phyloP scores from a whole-genome alignment of 106 monocot genomes.

The Dioscorea dumetorum region DNA sequence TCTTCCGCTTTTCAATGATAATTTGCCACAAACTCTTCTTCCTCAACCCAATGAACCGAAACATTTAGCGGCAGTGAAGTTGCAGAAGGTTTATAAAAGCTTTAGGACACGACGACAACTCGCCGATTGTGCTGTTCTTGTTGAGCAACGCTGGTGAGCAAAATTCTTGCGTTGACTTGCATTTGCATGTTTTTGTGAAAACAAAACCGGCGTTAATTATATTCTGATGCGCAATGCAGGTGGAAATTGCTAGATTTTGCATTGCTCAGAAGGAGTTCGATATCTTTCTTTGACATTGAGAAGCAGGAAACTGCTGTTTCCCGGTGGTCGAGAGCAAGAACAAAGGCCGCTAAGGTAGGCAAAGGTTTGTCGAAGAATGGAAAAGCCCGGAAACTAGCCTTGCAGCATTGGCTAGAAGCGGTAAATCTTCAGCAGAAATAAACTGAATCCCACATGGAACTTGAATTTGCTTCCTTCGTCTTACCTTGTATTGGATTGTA shows the following conservation, averaged over 20 bases:
- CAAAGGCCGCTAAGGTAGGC: slow-evolving; percentile 88
- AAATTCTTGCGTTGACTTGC: too few relatives aligned
- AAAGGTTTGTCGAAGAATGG: slow-evolving; percentile 85
- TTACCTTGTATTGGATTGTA: too few relatives aligned
- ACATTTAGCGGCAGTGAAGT: slow-evolving; percentile 63
- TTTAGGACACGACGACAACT: slow-evolving; percentile 81
- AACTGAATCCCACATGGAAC: too few relatives aligned
- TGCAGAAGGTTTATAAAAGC: slow-evolving; percentile 93
- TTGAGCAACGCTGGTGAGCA: slow-evolving; percentile 73
- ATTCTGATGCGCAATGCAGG: slow-evolving; percentile 24
- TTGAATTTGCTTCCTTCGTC: too few relatives aligned
- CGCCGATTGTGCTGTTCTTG: slow-evolving; percentile 84
- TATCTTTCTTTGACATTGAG: slow-evolving; percentile 83
- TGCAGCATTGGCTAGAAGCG: slow-evolving; percentile 99
- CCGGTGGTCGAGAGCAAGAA: slow-evolving; percentile 79
- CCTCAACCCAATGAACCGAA: slow-evolving; percentile 19
- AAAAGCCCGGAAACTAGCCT: slow-evolving; percentile 84
- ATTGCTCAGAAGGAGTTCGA: slow-evolving; percentile 76
- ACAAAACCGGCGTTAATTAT: not conserved
- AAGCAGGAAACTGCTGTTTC: slow-evolving; percentile 72
- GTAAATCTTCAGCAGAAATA: slow-evolving; percentile 26
- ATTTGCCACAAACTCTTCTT: not conserved
- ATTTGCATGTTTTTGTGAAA: too few relatives aligned
- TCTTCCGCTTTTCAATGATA: slow-evolving; percentile 13
- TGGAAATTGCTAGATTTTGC: slow-evolving; percentile 97